A percentile compares a stretch with the other conserved stretches of the same genome.
Evolutionary conservation across 176 grass and related monocot species (phyloP).

Genomic region (Musa troglodytarum): DNA sequence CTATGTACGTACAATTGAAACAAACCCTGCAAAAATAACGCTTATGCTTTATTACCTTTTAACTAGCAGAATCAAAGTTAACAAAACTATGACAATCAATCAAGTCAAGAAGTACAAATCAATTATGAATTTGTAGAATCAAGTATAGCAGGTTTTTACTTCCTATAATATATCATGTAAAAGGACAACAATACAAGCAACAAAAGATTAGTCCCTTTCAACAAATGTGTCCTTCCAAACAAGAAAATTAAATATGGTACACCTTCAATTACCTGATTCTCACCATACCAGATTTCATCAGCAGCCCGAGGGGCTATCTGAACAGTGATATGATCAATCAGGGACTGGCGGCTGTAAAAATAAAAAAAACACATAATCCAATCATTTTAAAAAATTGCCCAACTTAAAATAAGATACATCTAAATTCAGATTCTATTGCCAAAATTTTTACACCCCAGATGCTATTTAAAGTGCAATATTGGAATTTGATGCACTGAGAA

Average conservation of each 20-base stretch:
- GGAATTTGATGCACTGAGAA: neutral
- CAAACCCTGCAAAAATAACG: no score
- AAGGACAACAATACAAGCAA: no score
- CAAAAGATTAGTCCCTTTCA: neutral
- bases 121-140: no score
- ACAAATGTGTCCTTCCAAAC: no score
- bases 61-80: no score
- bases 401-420: neutral
- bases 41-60: no score
- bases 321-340: constrained; percentile 31
- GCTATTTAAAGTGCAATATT: neutral
- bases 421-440: neutral
- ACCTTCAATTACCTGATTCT: constrained; percentile 18
- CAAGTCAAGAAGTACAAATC: no score
- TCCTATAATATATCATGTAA: no score
- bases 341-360: constrained; percentile 21
- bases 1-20: no score
- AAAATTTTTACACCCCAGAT: neutral
- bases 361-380: neutral
- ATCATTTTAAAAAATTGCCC: neutral
- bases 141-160: no score
- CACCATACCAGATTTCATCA: constrained; percentile 33
- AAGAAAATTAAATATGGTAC: neutral
- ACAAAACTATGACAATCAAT: no score
- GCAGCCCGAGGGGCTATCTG: constrained; percentile 33